phyloP scores from a whole-genome alignment of 495 filamentous ascomycete species.

The Xanthoparmelia taractica region DNA sequence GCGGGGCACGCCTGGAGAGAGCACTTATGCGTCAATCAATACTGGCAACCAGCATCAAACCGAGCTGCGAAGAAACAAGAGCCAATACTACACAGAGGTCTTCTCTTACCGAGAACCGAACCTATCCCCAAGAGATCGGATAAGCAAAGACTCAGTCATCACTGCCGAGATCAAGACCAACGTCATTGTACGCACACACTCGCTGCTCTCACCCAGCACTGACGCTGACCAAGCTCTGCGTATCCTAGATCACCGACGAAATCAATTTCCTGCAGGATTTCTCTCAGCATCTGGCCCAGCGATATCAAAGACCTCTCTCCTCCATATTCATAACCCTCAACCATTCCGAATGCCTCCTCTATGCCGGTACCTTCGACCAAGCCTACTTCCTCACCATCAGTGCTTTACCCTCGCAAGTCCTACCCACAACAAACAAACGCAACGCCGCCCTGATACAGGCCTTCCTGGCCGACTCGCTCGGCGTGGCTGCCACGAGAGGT shows the following conservation, averaged over 20 bases:
- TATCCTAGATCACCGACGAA: constrained; percentile 32
- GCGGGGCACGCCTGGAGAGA: constrained; percentile 18
- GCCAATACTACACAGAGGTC: constrained; percentile 52
- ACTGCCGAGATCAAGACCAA: constrained; percentile 81
- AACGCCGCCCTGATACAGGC: constrained; percentile 67
- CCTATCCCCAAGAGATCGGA: constrained; percentile 48
- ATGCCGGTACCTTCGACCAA: constrained; percentile 65
- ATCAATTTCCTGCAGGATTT: constrained; percentile 59
- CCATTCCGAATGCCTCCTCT: constrained; percentile 66
- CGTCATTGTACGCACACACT: constrained; percentile 52
- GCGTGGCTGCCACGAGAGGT: constrained; percentile 55
- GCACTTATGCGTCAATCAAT: constrained; percentile 3
- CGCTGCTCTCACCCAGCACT: constrained; percentile 2
- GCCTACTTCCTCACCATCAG: constrained; percentile 75
- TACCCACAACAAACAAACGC: constrained; percentile 71
- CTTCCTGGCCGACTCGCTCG: constrained; percentile 59
- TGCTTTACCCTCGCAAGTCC: constrained; percentile 58
- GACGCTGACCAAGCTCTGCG: background rate
- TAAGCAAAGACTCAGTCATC: constrained; percentile 60
- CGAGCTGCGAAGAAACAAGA: constrained; percentile 33
- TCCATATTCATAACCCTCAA: constrained; percentile 65
- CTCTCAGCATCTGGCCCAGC: constrained; percentile 57
- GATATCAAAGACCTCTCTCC: constrained; percentile 64
- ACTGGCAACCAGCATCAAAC: constrained; percentile 19
- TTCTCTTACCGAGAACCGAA: constrained; percentile 48